These are phyloP conservation scores for Globisporangium okanoganense DNA, from an alignment of 352 stramenopile genomes.

Conservation along the genomic window DNA sequence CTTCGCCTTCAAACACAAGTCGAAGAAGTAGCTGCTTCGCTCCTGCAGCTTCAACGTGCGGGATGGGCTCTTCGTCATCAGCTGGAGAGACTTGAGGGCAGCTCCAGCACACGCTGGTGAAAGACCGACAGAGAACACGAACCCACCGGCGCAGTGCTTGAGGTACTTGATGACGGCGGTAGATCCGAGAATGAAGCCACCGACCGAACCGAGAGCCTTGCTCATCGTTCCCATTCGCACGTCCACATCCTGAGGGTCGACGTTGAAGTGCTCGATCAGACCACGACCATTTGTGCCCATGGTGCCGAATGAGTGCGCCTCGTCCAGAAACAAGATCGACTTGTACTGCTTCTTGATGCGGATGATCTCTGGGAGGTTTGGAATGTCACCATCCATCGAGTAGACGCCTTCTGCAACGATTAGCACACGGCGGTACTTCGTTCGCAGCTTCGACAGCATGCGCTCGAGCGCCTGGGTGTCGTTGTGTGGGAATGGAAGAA, in stretches of 20 bases:
- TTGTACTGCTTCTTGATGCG: constrained; percentile 72
- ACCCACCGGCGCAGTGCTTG: constrained; percentile 63
- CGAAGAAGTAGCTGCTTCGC: constrained; percentile 70
- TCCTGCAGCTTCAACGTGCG: constrained; percentile 65
- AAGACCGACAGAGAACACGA: constrained; percentile 77
- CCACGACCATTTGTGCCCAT: constrained; percentile 52
- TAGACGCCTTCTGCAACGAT: constrained; percentile 69
- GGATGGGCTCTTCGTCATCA: constrained; percentile 56
- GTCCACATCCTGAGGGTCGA: constrained; percentile 45
- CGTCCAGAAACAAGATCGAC: constrained; percentile 51
- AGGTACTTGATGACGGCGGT: constrained; percentile 51
- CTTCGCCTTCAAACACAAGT: constrained; percentile 60
- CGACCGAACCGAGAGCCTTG: constrained; percentile 64
- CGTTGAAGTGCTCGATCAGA: constrained; percentile 49
- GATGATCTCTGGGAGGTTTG: constrained; percentile 46
- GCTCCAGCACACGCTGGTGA: constrained; percentile 63
- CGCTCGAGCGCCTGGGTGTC: constrained; percentile 66
- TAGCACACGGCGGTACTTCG: constrained; percentile 71
- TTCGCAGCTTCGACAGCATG: constrained; percentile 64
- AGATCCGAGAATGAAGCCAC: constrained; percentile 59
- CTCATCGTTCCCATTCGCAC: constrained; percentile 73
- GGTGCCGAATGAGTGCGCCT: constrained; percentile 66
- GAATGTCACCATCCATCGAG: constrained; percentile 71
- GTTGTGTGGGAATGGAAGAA: constrained; percentile 78
- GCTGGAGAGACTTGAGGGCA: constrained; percentile 61